Evolutionary conservation across 306 rosid genomes (phyloP).

Genomic region (Fagus crenata): DNA sequence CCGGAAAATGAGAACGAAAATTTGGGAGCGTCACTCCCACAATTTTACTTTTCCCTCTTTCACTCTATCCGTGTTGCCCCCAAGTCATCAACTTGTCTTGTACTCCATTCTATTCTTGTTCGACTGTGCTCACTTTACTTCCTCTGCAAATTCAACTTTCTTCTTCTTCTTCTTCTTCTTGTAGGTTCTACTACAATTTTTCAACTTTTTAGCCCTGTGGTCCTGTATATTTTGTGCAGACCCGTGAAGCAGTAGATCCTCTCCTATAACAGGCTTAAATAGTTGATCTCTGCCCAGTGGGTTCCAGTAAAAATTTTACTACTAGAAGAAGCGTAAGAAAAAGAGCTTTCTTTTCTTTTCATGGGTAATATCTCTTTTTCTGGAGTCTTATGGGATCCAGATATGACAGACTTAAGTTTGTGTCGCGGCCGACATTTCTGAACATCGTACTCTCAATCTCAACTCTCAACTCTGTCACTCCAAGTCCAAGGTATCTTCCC

Average conservation of each 20-base stretch:
- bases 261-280: not conserved
- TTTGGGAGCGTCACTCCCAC: not conserved
- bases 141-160: not conserved
- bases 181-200: not conserved
- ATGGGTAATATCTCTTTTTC: not conserved
- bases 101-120: conserved; percentile 1
- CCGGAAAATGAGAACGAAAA: not conserved
- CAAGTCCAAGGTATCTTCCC: not conserved
- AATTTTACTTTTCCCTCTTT: not conserved
- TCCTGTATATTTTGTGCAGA: conserved; percentile 1
- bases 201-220: not conserved
- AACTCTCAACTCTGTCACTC: not conserved
- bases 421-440: conserved; percentile 8
- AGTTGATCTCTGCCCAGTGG: too few relatives aligned
- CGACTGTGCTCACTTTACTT: not conserved
- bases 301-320: not conserved
- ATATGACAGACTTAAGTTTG: not conserved
- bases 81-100: not conserved
- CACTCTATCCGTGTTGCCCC: not conserved
- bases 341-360: conserved; percentile 3
- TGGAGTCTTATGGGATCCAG: conserved; percentile 1
- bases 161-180: not conserved
- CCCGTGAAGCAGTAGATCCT: not conserved
- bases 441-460: not conserved
- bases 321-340: not conserved